A percentile compares a stretch with the other conserved stretches of the same genome.
Conservation (phyloP, 23 red algal genomes). For the Gracilaria vermiculophylla region DNA sequence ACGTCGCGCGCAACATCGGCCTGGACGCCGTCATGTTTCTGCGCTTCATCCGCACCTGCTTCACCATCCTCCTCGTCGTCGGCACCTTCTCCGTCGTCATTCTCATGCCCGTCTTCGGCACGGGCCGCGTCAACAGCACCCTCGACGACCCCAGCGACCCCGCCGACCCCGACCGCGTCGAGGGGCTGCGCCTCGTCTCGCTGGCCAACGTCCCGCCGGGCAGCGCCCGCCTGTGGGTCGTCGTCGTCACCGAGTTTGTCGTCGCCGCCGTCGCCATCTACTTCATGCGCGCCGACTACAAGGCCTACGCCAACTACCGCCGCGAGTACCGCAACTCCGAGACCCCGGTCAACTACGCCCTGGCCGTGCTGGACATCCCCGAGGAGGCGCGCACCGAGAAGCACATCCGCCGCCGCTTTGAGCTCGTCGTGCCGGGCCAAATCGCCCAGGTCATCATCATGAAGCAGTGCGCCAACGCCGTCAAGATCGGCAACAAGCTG, state of each 20-base stretch:
- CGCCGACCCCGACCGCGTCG: slow-evolving; percentile 20
- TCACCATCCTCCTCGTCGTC: slow-evolving; percentile 33
- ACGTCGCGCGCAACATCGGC: slow-evolving; percentile 49
- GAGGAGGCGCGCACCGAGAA: slow-evolving; percentile 19
- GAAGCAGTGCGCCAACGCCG: background rate
- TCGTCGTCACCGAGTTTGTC: slow-evolving; percentile 56
- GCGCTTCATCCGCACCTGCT: slow-evolving; percentile 30
- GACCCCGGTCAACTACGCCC: slow-evolving; percentile 75
- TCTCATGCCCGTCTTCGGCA: slow-evolving; percentile 78
- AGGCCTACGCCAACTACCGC: slow-evolving; percentile 49
- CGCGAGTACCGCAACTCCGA: slow-evolving; percentile 37
- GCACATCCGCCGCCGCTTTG: slow-evolving; percentile 36
- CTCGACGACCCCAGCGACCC: slow-evolving; percentile 1
- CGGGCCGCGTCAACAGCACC: slow-evolving; percentile 10
- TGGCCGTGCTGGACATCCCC: slow-evolving; percentile 72
- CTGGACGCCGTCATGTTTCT: slow-evolving; percentile 73
- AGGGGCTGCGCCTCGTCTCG: slow-evolving; percentile 58
- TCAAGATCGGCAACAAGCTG: slow-evolving; percentile 45
- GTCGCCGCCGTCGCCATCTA: slow-evolving; percentile 51
- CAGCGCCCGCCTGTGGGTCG: slow-evolving; percentile 66
- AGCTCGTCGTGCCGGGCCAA: slow-evolving; percentile 60
- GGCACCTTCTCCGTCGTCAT: slow-evolving; percentile 36
- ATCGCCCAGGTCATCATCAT: slow-evolving; percentile 35
- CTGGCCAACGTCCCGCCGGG: slow-evolving; percentile 53
- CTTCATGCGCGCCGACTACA: slow-evolving; percentile 65